These are phyloP conservation scores for Roridomyces roridus DNA, from an alignment of 768 basidiomycete species.

Conservation along the genomic window DNA sequence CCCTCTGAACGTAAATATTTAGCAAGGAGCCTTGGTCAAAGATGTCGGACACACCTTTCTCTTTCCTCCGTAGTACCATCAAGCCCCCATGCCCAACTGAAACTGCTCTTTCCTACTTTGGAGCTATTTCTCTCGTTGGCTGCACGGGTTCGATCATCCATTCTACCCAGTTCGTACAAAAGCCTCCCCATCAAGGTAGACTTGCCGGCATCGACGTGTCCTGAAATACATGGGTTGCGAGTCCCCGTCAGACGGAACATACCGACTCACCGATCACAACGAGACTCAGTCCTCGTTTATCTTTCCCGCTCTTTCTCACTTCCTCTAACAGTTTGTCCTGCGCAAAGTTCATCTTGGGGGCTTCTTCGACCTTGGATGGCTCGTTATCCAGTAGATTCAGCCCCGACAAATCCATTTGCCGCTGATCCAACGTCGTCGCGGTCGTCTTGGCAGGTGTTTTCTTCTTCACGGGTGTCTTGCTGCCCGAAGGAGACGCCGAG, in stretches of 20 bases:
- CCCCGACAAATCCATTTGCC: slow-evolving; percentile 75
- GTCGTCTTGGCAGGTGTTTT: slow-evolving; percentile 41
- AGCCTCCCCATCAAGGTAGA: slow-evolving; percentile 96
- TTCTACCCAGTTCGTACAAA: slow-evolving; percentile 87
- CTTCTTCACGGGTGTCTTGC: slow-evolving; percentile 53
- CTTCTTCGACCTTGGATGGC: slow-evolving; percentile 46
- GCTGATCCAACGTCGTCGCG: slow-evolving; percentile 49
- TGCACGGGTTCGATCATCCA: slow-evolving; percentile 84
- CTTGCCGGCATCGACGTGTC: slow-evolving; percentile 99
- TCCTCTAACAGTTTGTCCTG: slow-evolving; percentile 87
- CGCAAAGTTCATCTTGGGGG: slow-evolving; percentile 72
- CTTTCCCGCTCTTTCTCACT: slow-evolving; percentile 58
- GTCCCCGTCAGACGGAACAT: not conserved
- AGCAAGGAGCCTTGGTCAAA: not conserved
- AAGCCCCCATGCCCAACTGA: slow-evolving; percentile 98
- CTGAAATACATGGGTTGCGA: slow-evolving; percentile 46
- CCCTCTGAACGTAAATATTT: slow-evolving; percentile 59
- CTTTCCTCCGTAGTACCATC: slow-evolving; percentile 94
- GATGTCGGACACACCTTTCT: slow-evolving; percentile 66
- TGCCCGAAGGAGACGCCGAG: slow-evolving; percentile 49
- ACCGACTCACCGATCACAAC: slow-evolving; percentile 83
- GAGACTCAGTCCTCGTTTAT: slow-evolving; percentile 79
- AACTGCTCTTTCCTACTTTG: slow-evolving; percentile 92
- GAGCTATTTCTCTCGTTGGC: slow-evolving; percentile 90
- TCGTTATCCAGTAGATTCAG: slow-evolving; percentile 67